Evolutionary conservation across 2,329 filamentous ascomycete genomes (phyloP).

Genomic region (Blastomyces silverae): DNA sequence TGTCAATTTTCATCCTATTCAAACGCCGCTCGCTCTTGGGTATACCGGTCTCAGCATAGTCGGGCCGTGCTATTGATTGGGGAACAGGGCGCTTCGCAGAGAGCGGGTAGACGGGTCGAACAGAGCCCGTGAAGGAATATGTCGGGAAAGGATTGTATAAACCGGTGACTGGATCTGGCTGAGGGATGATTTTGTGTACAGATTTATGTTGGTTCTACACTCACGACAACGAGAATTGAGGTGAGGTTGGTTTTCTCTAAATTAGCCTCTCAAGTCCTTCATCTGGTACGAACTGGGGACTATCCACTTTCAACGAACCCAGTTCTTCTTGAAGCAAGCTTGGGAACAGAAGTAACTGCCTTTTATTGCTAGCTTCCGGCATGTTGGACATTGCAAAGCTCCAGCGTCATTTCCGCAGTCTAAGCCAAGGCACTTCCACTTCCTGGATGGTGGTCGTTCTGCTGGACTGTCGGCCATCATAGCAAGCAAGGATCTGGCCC

Average conservation of each 20-base stretch:
- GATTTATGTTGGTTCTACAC: not conserved
- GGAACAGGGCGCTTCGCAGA: conserved; percentile 64
- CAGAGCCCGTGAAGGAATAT: conserved; percentile 60
- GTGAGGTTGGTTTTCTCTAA: not conserved
- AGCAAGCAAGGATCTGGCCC: not conserved
- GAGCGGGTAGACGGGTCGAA: conserved; percentile 77
- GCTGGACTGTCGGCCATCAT: not conserved
- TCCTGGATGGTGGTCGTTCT: not conserved
- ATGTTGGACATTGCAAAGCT: not conserved
- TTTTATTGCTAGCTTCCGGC: not conserved
- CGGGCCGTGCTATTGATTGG: conserved; percentile 67
- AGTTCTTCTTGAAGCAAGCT: not conserved
- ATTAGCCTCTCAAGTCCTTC: not conserved
- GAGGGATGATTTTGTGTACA: not conserved
- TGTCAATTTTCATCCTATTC: conserved; percentile 66
- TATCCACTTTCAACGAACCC: not conserved
- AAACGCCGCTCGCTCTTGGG: conserved; percentile 52
- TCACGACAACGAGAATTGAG: not conserved
- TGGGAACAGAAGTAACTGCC: not conserved
- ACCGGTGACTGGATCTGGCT: not conserved
- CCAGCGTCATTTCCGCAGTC: not conserved
- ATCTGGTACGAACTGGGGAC: not conserved
- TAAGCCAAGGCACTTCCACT: not conserved
- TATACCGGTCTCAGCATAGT: conserved; percentile 74
- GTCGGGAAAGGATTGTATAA: conserved; percentile 34